Percentiles rank a stretch among this genome's conserved stretches.
phyloP scores from a whole-genome alignment of 192 early-diverging fungal genomes.

The Anaeromyces robustus region DNA sequence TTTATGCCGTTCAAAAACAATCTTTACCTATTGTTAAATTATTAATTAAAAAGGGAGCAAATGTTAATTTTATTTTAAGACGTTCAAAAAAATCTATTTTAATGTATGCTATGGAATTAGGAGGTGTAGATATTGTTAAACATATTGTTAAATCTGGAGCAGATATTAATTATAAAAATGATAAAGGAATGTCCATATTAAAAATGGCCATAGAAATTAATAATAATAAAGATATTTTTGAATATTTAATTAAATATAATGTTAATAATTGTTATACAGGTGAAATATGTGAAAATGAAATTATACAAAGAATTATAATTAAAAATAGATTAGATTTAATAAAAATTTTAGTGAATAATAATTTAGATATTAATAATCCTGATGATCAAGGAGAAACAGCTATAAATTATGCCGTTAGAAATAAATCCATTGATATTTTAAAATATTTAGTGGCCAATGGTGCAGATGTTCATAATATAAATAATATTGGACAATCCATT shows the following conservation, averaged over 20 bases:
- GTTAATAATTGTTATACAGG: neutral
- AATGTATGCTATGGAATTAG: neutral
- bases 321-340: neutral
- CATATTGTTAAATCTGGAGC: neutral
- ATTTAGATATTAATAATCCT: neutral
- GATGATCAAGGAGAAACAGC: neutral
- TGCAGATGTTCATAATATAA: neutral
- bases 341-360: neutral
- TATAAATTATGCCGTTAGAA: neutral
- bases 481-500: neutral
- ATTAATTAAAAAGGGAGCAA: neutral
- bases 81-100: neutral
- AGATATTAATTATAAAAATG: neutral
- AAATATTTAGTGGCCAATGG: neutral
- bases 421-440: neutral
- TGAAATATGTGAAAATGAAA: neutral
- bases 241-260: neutral
- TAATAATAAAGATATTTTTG: neutral
- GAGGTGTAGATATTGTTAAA: neutral
- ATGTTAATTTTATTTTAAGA: neutral
- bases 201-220: neutral
- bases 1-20: neutral
- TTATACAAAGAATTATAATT: neutral
- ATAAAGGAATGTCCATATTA: neutral
- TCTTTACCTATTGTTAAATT: neutral